Evolutionary conservation across 179 eudicot genomes (phyloP), one percentile per base, ranked within the genome.

Genomic region (Gypsophila paniculata): DNA sequence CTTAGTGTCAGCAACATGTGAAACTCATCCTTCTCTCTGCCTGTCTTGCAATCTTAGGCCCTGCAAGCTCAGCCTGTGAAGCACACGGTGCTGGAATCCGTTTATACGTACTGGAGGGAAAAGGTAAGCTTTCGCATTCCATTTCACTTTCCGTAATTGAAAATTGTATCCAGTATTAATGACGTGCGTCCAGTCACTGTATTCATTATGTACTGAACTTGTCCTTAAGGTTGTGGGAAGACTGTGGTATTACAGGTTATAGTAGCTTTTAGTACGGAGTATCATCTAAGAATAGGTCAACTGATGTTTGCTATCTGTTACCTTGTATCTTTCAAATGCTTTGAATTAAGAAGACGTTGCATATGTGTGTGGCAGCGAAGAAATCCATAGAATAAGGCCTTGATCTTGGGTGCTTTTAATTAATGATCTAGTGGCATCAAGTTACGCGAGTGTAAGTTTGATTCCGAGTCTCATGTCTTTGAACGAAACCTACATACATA

Each of bases 61-160:
- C 68, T 83, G 76, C 86, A 81, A 76, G 78, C 82, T 67, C 80
- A 77, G 36, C 68, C 82, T 11, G 46, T 81, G 7, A 78, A 76
- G 74, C 72, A 70, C 32, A 54, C 70, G 25, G 75, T 81, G 69
- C 80, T 83, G 75, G 86, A 83, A 78, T 66, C 86, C 76, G 84
- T 78, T 22, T 83, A 81, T 76, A 25, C 57, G 61, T 83, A 83
- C 73, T 83, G 86, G 86, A 81, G 77, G 62, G 84, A 78, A 55
- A 83, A 83, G 82, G 86, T 83, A 78, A 34, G 75, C 29, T 62
- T 60, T 68, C 7, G 42, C 6, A 52, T 69, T 67, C 49, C 38
- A 39, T 64, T 54, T 38, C 57, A 32, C 65, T 4, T 15, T 21
- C 23, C 12, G 12, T 54, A 54, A 17, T 12, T 6, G 15, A 26